Conservation (phyloP, 768 basidiomycete genomes). For the Boletellus emodensis region DNA sequence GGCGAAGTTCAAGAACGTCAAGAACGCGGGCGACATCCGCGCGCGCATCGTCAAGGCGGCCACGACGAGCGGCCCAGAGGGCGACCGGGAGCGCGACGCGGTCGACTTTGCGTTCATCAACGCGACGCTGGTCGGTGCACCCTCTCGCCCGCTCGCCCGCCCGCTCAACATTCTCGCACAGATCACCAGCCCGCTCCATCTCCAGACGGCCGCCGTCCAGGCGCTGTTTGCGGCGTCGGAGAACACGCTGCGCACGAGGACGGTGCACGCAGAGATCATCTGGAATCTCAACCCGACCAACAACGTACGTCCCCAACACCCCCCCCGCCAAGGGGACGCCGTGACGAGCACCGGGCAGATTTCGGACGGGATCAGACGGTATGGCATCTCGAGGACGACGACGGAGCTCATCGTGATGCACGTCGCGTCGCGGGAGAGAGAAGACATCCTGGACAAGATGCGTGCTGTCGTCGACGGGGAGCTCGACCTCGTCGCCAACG, state of each 20-base stretch:
- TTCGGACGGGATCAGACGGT: conserved; percentile 79
- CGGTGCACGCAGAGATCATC: conserved; percentile 89
- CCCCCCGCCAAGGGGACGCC: neutral
- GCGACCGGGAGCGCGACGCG: conserved; percentile 66
- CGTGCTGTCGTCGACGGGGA: conserved; percentile 55
- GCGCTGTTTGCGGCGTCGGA: conserved; percentile 68
- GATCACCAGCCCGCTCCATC: conserved; percentile 78
- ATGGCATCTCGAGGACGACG: conserved; percentile 71
- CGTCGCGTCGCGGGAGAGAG: conserved; percentile 42
- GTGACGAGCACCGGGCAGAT: conserved; percentile 49
- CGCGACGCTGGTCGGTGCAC: conserved; percentile 65
- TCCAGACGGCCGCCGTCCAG: conserved; percentile 82
- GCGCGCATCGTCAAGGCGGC: conserved; percentile 70
- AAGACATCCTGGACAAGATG: conserved; percentile 53
- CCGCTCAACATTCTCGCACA: conserved; percentile 30
- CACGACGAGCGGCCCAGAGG: conserved; percentile 50
- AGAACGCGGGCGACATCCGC: conserved; percentile 58
- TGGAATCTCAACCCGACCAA: conserved; percentile 83
- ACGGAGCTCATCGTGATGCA: conserved; percentile 69
- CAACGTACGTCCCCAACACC: conserved; percentile 49
- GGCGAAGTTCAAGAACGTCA: conserved; percentile 64
- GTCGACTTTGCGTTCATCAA: conserved; percentile 92
- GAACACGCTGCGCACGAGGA: conserved; percentile 68
- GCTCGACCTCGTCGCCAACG: conserved; percentile 43
- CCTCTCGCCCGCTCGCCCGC: conserved; percentile 4